Evolutionary conservation across 495 filamentous ascomycete species (phyloP), one percentile per base, ranked within the genome.

Genomic region (Rhypophila decipiens): DNA sequence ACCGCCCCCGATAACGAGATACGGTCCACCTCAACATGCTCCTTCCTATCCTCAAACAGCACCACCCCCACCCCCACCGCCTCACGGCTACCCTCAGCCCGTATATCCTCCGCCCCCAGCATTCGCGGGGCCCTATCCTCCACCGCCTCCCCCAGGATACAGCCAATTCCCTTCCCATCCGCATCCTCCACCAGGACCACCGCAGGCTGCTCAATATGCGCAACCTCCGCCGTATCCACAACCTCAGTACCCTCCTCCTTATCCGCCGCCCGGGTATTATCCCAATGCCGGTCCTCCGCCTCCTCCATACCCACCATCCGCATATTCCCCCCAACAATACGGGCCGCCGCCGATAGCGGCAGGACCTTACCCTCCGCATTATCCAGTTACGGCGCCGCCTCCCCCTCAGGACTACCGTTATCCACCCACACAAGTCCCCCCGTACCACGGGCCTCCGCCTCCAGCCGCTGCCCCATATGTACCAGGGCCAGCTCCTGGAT

Each of bases 31-130:
- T 10, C 68, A 60, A 39, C 50, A n/a, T n/a, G n/a, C 64, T 29
- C 57, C 62, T 2, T 53, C 63, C 5, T 61, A 56, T 36, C 66
- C 65, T 10, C 47, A 66, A 7, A 56, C 59, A 17, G 49, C 51
- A 39, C 49, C 58, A 15, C 64, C n/a, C 7, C 24, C 57, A 10
- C 52, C 50, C 22, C 61, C 58, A 44, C 61, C 58, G 13, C 53
- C 40, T 15, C 55, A 49, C 15, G 50, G 33, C 1, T 59, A 61
- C 31, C 24, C 50, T 24, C 55, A 33, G 2, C 40, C 60, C 34
- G 52, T 50, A 3, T 46, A 60, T 5, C 44, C 55, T 13, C 54
- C 49, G 1, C 37, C 34, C 2, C 22, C 29, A 15, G 34, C 40
- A 21, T 58, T 56, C 42, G 24, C 41, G 37, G 42, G 38, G 11